phyloP scores from a whole-genome alignment of 1,284 basidiomycete species.

The Porodaedalea pini region DNA sequence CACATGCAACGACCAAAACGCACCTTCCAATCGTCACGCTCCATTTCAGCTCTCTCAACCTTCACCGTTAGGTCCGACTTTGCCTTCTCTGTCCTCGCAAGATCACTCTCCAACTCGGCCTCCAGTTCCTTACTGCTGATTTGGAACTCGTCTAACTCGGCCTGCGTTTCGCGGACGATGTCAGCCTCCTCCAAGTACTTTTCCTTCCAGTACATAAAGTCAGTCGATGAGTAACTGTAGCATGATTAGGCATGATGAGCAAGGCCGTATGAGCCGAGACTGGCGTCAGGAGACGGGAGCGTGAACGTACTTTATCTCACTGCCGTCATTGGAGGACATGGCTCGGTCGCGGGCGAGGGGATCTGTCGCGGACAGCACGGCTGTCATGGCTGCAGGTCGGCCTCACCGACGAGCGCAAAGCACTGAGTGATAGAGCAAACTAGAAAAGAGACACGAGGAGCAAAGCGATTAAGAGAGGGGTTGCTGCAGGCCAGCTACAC shows the following conservation, averaged over 20 bases:
- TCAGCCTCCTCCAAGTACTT: conserved; percentile 85
- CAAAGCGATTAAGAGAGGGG: not conserved
- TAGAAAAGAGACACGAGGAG: not conserved
- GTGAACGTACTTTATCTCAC: conserved; percentile 49
- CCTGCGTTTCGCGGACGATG: conserved; percentile 80
- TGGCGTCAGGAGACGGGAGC: conserved; percentile 6
- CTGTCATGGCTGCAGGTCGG: conserved; percentile 46
- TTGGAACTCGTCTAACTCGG: conserved; percentile 90
- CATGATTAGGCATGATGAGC: conserved; percentile 5
- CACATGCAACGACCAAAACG: conserved; percentile 19
- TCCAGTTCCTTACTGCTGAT: conserved; percentile 89
- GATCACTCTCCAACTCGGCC: conserved; percentile 86
- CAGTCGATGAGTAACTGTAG: conserved; percentile 46
- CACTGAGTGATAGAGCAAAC: not conserved
- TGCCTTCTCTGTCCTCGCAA: conserved; percentile 82
- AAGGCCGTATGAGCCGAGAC: conserved; percentile 10
- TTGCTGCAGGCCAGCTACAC: conserved; percentile 2
- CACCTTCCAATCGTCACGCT: conserved; percentile 94
- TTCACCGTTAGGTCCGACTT: conserved; percentile 80
- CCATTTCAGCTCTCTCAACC: conserved; percentile 68
- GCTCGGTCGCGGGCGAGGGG: conserved; percentile 53
- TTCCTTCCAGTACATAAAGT: conserved; percentile 66
- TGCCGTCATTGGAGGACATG: conserved; percentile 59
- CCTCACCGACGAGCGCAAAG: not conserved
- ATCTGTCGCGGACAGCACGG: conserved; percentile 58